Percentiles rank a stretch among this genome's conserved stretches.
phyloP scores from a whole-genome alignment of 257 asterid genomes.

The Scutellaria barbata region DNA sequence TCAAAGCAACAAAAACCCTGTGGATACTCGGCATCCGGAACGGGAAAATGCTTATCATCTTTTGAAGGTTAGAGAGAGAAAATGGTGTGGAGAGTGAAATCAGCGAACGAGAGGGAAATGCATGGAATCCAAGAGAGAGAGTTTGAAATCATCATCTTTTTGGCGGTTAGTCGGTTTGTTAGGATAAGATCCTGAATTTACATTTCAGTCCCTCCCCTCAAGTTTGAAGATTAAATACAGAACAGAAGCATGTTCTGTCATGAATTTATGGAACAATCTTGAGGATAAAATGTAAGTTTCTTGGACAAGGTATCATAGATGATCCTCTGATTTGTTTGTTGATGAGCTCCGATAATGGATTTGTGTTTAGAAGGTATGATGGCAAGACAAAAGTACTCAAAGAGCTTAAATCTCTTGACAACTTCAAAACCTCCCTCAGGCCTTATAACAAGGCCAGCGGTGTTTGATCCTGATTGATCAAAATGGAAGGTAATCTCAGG shows the following conservation, averaged over 20 bases:
- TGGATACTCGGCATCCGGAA: background rate
- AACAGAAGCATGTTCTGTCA: background rate
- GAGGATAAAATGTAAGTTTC: background rate
- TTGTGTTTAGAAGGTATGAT: too few relatives aligned
- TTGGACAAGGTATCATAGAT: background rate
- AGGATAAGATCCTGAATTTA: background rate
- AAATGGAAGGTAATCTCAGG: slow-evolving; percentile 23
- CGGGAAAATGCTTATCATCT: background rate
- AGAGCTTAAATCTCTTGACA: background rate
- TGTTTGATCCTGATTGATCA: background rate
- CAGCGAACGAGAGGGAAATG: too few relatives aligned
- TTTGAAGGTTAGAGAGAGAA: background rate
- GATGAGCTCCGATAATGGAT: slow-evolving; percentile 14
- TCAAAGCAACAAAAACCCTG: background rate
- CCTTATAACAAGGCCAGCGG: background rate
- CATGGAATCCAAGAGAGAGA: background rate
- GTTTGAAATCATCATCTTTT: background rate
- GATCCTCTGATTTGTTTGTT: slow-evolving; percentile 31
- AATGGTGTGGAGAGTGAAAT: background rate
- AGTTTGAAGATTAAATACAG: background rate
- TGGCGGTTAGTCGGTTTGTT: background rate
- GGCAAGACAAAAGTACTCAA: slow-evolving; percentile 27
- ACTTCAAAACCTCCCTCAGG: slow-evolving; percentile 9
- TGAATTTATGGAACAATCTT: slow-evolving; percentile 22
- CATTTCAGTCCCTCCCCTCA: background rate